A percentile compares a stretch with the other conserved stretches of the same genome.
phyloP scores from a whole-genome alignment of 164 flowering plant genomes.

The Tetracentron sinense region DNA sequence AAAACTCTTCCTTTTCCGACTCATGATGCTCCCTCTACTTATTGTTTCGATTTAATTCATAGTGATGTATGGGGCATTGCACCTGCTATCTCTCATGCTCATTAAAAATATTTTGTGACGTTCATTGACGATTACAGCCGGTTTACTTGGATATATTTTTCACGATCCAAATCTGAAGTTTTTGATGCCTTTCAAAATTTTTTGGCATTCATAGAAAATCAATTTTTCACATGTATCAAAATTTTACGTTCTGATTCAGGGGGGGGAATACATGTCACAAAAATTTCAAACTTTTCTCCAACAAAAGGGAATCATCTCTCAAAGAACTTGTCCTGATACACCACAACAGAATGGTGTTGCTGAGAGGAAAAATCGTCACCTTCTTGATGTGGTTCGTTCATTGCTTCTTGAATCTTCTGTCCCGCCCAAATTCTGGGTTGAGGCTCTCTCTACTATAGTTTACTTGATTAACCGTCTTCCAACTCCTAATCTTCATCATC shows the following conservation, averaged over 20 bases:
- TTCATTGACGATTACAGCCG: constrained; percentile 13
- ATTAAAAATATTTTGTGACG: constrained; percentile 5
- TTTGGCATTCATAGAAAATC: constrained; percentile 1
- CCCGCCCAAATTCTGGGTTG: not conserved
- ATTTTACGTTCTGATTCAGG: constrained; percentile 1
- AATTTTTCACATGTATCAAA: constrained; percentile 1
- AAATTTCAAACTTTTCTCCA: not conserved
- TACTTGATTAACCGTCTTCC: not conserved
- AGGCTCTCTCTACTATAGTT: not conserved
- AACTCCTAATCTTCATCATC: not conserved
- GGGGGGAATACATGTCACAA: constrained; percentile 5
- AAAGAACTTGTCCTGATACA: no score
- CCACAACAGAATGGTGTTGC: not conserved
- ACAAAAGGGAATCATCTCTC: not conserved
- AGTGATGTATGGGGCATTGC: constrained; percentile 12
- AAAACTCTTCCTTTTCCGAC: constrained; percentile 10
- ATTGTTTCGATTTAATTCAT: constrained; percentile 10
- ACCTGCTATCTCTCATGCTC: constrained; percentile 3
- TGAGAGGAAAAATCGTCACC: not conserved
- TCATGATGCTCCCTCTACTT: not conserved
- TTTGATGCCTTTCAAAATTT: constrained; percentile 3
- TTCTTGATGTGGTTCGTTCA: not conserved
- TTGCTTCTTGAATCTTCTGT: not conserved
- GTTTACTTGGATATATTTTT: constrained; percentile 14
- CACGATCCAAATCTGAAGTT: constrained; percentile 5